phyloP scores from a whole-genome alignment of 148 eudicot genomes.

The Rhododendron henanense region DNA sequence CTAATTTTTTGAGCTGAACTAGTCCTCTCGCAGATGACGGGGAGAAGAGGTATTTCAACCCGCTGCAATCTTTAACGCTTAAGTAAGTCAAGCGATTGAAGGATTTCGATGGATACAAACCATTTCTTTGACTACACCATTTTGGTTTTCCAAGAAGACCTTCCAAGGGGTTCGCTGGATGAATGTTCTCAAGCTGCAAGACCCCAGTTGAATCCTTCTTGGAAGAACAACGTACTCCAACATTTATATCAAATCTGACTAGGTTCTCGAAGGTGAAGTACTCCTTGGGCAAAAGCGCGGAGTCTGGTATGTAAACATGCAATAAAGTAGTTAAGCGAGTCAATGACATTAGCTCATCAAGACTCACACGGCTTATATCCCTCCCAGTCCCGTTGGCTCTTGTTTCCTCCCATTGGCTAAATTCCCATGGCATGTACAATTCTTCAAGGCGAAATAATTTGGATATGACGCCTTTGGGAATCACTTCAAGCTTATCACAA shows the following conservation, averaged over 20 bases:
- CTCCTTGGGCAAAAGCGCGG: background rate
- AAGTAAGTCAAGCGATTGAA: background rate
- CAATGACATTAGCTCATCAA: background rate
- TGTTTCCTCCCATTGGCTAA: no score
- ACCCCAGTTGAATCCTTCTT: background rate
- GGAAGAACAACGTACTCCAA: no score
- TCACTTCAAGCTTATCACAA: no score
- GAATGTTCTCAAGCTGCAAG: background rate
- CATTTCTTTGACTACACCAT: no score
- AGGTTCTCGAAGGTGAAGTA: background rate
- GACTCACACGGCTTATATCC: background rate
- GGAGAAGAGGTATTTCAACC: background rate
- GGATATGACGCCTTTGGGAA: no score
- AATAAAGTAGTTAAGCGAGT: background rate
- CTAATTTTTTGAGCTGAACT: background rate
- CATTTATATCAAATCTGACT: background rate
- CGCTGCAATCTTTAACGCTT: background rate
- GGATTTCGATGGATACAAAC: background rate
- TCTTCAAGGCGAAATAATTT: no score
- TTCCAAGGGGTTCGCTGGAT: background rate
- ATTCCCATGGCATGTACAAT: no score
- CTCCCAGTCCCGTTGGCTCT: no score
- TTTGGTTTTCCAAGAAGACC: background rate
- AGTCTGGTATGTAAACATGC: background rate
- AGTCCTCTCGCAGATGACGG: background rate